Percentiles rank a stretch among this genome's conserved stretches.
Conservation (phyloP, 768 basidiomycete genomes). For the Amanita phalloides region DNA sequence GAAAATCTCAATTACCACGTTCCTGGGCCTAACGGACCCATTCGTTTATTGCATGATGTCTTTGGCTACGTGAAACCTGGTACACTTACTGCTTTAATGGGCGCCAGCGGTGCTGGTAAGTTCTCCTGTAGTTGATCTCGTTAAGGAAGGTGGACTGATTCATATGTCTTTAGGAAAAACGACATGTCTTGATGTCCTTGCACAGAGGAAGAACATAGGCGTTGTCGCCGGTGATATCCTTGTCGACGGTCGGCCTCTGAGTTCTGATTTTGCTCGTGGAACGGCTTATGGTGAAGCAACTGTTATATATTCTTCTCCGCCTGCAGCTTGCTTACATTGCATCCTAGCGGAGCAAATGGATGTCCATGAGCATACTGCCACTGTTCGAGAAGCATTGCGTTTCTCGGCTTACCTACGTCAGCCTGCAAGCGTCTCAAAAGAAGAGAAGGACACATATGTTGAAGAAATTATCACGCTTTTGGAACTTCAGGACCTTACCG, state of each 20-base stretch:
- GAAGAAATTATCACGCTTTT: constrained; percentile 79
- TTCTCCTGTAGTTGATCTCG: constrained; percentile 5
- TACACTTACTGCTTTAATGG: constrained; percentile 82
- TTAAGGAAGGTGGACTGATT: neutral
- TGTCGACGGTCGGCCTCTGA: constrained; percentile 54
- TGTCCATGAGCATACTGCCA: constrained; percentile 71
- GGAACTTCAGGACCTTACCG: constrained; percentile 75
- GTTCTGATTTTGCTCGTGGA: constrained; percentile 43
- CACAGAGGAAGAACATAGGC: constrained; percentile 64
- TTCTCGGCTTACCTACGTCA: constrained; percentile 83
- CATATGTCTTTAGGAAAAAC: constrained; percentile 41
- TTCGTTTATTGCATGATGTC: constrained; percentile 64
- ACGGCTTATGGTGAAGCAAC: constrained; percentile 60
- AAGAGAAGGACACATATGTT: constrained; percentile 72
- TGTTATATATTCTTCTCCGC: constrained; percentile 9
- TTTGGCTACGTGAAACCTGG: constrained; percentile 79
- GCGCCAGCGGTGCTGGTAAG: constrained; percentile 66
- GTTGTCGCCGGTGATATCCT: constrained; percentile 53
- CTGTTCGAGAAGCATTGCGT: constrained; percentile 77
- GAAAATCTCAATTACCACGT: constrained; percentile 69
- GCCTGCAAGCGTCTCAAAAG: constrained; percentile 49
- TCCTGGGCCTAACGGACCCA: constrained; percentile 50
- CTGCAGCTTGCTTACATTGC: constrained; percentile 15
- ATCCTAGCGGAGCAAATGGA: constrained; percentile 71
- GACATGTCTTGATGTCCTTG: constrained; percentile 66